Base-by-base conservation (phyloP, 2,329 filamentous ascomycete genomes). In the Aspergillus melleus region DNA sequence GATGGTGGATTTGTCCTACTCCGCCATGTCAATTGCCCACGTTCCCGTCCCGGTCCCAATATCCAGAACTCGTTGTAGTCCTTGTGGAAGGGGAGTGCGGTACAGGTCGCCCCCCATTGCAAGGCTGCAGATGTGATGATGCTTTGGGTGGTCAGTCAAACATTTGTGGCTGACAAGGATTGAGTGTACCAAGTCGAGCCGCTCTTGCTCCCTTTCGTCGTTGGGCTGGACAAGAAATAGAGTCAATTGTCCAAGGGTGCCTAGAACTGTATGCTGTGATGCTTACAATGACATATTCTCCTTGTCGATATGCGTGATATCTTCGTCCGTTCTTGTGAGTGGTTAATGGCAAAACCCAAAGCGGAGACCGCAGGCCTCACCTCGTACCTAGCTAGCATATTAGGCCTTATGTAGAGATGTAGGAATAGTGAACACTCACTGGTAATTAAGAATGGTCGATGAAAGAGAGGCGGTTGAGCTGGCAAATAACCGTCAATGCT, bases 21-120 rank as follows among this genome's bases (percentile, higher is more conserved):
- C 67, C 66, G 73, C 74, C 59, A 76, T 69, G 47, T 77, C 73
- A n/a, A 77, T 76, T 9, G 74, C 74, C 76, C 76, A 77, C 2
- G 72, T 72, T 4, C 74, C 74, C 1, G 73, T 76, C 6, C 74
- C 74, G 0, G 77, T 79, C 24, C 77, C 77, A 5, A 80, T 62
- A 61, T 77, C 75, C n/a, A 78, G 64, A 5, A 72, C 66, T 16
- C 64, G 67, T 29, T 64, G 62, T 1, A 66, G 57, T 6, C 67
- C 63, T 6, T 66, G 50, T 9, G 53, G 58, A 24, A 76, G 67
- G 1, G 76, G 74, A 8, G 73, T 69, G 12, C 67, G 62, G 46
- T 65, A 66, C 11, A 76, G 63, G 47, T 70, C 70, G 26, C 70
- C 68, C 19, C 67, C 67, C 30, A 75, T 57, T 0, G 68, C 63